These are phyloP conservation scores for Boletus reticuloceps DNA, from an alignment of 768 basidiomycete species.

Conservation along the genomic window DNA sequence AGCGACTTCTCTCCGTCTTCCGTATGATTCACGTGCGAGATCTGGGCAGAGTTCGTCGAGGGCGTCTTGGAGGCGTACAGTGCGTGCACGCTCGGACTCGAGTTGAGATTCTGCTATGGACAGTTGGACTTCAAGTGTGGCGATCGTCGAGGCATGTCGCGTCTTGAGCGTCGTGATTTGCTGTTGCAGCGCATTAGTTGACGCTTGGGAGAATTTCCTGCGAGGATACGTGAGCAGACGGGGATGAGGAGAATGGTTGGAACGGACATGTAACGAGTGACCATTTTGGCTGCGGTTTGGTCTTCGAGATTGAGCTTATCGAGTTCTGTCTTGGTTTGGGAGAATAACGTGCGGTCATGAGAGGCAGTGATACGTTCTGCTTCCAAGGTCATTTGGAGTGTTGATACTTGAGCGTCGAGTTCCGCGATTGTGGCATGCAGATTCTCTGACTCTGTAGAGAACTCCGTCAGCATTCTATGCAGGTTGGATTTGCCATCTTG, in stretches of 20 bases:
- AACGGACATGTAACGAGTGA: slow-evolving; percentile 79
- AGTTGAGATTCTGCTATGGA: slow-evolving; percentile 44
- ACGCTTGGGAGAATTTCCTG: slow-evolving; percentile 83
- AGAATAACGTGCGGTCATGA: slow-evolving; percentile 44
- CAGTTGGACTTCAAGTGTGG: slow-evolving; percentile 54
- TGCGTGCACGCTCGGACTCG: slow-evolving; percentile 40
- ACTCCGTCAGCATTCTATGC: slow-evolving; percentile 47
- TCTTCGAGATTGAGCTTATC: slow-evolving; percentile 62
- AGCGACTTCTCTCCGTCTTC: slow-evolving; percentile 67
- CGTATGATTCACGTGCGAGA: slow-evolving; percentile 66
- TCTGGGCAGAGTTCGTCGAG: slow-evolving; percentile 73
- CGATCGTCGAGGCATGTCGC: slow-evolving; percentile 59
- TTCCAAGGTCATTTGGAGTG: slow-evolving; percentile 40
- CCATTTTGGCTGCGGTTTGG: slow-evolving; percentile 76
- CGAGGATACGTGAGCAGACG: neutral
- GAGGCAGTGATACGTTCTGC: slow-evolving; percentile 45
- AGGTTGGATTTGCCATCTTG: slow-evolving; percentile 49
- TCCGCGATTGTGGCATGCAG: slow-evolving; percentile 43
- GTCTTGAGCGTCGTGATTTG: slow-evolving; percentile 56
- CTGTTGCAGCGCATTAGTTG: slow-evolving; percentile 62
- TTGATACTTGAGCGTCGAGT: slow-evolving; percentile 44
- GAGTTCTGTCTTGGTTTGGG: slow-evolving; percentile 47
- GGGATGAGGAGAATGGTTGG: neutral
- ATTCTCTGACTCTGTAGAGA: slow-evolving; percentile 44
- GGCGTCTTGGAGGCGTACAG: slow-evolving; percentile 51